Evolutionary conservation across 2,329 filamentous ascomycete genomes (phyloP), one percentile per base, ranked within the genome.

Genomic region (Calycina herbarum): DNA sequence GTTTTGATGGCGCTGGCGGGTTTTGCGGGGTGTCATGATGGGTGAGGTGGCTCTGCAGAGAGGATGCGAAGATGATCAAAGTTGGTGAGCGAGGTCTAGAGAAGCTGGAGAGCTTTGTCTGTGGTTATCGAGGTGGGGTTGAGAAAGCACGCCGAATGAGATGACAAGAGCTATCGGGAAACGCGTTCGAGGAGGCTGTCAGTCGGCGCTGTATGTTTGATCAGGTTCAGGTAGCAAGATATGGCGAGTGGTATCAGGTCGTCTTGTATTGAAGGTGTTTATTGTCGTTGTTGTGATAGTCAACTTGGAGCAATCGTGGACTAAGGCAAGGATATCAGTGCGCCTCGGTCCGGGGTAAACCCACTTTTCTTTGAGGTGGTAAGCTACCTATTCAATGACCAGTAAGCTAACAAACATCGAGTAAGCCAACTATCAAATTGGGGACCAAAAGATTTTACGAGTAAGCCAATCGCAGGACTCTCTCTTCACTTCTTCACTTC

Each of bases 1-100:
- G 65, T 70, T 79, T 72, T 67, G 73, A 80, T 75, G 71, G 57
- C 71, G 70, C 51, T 73, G 73, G 56, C 76, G 74, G 48, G 72
- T 70, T 64, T 76, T 78, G 68, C 76, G 77, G n/a, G 76, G 77
- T 66, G 77, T 78, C 77, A 79, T 79, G 57, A 38, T 70, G 48
- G 61, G 31, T 54, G 61, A n/a, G 15, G 27, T 20, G 13, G 24
- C 5, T 29, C 20, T n/a, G 40, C 29, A 17, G 48, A 48, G 33
- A 2, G 20, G 15, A n/a, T 51, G 6, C 20, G 57, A 13, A 42
- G 35, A 8, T 58, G 29, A 20, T 5, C 29, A 27, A 27, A 20
- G 51, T 3, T 24, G 11, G 7, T 10, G 3, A 51, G n/a, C 20
- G 45, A 24, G 10, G n/a, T 24, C n/a, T 51, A 6, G n/a, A 17